Percentiles rank a stretch among this genome's conserved stretches.
Evolutionary conservation across 2,329 filamentous ascomycete genomes (phyloP).

Genomic region (Aspergillus sp.): DNA sequence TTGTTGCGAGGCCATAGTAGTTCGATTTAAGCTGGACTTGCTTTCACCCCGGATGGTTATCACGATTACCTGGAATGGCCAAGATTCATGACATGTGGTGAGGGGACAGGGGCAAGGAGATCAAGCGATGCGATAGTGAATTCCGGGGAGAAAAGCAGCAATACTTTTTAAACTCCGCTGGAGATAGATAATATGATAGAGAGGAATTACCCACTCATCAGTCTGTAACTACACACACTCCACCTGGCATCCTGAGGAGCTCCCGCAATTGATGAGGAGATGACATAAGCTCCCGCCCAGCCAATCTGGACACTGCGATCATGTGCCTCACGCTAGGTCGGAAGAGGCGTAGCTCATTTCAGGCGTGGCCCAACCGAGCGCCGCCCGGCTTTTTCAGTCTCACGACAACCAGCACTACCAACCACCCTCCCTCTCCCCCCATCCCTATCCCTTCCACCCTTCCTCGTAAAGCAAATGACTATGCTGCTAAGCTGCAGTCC

Average conservation of each 20-base stretch:
- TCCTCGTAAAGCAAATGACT: conserved; percentile 44
- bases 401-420: conserved; percentile 24
- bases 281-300: conserved; percentile 28
- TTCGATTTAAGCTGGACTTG: conserved; percentile 11
- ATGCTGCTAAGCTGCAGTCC: conserved; percentile 35
- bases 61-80: conserved; percentile 14
- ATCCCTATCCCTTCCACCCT: conserved; percentile 16
- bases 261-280: conserved; percentile 19
- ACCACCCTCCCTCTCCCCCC: conserved; percentile 14
- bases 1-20: conserved; percentile 56
- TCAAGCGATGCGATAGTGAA: no score
- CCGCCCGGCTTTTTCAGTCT: conserved; percentile 26
- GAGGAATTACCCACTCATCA: neutral
- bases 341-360: conserved; percentile 14
- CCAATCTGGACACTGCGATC: conserved; percentile 8
- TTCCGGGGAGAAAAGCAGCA: neutral
- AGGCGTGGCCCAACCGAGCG: conserved; percentile 20
- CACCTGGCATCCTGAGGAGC: conserved; percentile 34
- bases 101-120: neutral
- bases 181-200: neutral
- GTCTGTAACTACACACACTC: conserved; percentile 18
- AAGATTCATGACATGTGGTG: conserved; percentile 26
- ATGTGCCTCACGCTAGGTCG: conserved; percentile 18
- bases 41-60: conserved; percentile 16
- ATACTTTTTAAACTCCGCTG: neutral